Evolutionary conservation across 495 filamentous ascomycete species (phyloP).

Genomic region (Aspergillus leporis): DNA sequence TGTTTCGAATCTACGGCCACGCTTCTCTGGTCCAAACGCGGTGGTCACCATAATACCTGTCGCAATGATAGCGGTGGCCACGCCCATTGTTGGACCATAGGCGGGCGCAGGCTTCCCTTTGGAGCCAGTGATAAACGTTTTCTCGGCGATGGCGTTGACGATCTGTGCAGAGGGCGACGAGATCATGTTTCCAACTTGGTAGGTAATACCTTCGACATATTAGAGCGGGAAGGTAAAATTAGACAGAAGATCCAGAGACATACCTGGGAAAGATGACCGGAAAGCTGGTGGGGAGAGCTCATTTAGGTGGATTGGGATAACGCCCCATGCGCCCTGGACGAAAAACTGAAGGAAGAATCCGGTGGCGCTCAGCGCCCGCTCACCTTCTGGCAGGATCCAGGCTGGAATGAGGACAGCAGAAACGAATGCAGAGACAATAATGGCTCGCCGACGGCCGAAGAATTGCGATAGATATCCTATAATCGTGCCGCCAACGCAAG

Average conservation of each 20-base stretch:
- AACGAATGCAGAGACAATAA: constrained; percentile 59
- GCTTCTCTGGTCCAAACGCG: constrained; percentile 57
- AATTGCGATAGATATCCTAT: constrained; percentile 72
- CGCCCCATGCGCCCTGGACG: constrained; percentile 75
- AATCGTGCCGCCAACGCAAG: constrained; percentile 71
- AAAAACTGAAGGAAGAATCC: constrained; percentile 81
- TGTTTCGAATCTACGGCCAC: constrained; percentile 66
- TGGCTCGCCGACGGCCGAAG: constrained; percentile 66
- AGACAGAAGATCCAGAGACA: neutral
- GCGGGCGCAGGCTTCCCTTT: constrained; percentile 57
- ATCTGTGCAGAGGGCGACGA: constrained; percentile 72
- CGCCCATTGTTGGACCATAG: constrained; percentile 68
- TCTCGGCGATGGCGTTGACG: constrained; percentile 66
- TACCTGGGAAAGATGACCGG: constrained; percentile 54
- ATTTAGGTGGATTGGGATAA: constrained; percentile 77
- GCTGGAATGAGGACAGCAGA: constrained; percentile 63
- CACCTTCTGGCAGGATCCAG: constrained; percentile 66
- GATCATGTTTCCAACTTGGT: constrained; percentile 77
- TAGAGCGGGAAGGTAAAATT: neutral
- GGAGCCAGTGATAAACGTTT: constrained; percentile 42
- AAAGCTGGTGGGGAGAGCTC: constrained; percentile 74
- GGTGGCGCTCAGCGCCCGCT: constrained; percentile 57
- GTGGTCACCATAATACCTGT: constrained; percentile 62
- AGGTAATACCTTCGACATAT: constrained; percentile 42
- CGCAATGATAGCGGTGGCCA: constrained; percentile 70